Conservation (phyloP, 306 rosid species). For the Calophaca sinica region DNA sequence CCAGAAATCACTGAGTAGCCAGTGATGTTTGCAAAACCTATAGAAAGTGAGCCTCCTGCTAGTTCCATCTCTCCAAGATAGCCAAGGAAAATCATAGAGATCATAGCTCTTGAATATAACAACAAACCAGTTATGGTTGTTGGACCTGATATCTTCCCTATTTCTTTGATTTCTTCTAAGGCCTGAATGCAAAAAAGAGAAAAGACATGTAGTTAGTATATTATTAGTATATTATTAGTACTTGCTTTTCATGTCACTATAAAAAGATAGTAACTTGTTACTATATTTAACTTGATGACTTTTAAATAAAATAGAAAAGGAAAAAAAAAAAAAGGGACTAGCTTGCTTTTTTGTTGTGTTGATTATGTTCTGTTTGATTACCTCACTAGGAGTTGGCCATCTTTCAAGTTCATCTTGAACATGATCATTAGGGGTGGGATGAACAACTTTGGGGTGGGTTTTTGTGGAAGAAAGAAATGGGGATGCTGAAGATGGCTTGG, state of each 20-base stretch:
- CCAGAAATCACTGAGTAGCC: constrained; percentile 99
- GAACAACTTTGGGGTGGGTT: constrained; percentile 49
- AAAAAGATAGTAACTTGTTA: constrained; percentile 21
- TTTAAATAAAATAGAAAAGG: background rate
- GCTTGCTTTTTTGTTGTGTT: background rate
- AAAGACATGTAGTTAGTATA: constrained; percentile 1
- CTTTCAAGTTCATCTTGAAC: constrained; percentile 62
- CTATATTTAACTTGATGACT: constrained; percentile 15
- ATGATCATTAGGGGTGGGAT: constrained; percentile 38
- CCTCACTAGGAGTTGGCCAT: constrained; percentile 92
- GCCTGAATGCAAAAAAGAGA: constrained; percentile 58
- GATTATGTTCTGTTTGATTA: constrained; percentile 40
- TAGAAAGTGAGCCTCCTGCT: constrained; percentile 93
- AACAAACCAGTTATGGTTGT: constrained; percentile 80
- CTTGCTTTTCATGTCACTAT: constrained; percentile 34
- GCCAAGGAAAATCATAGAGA: constrained; percentile 96
- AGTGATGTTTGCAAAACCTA: constrained; percentile 98
- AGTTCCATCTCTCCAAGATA: constrained; percentile 93
- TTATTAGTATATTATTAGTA: background rate
- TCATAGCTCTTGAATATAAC: constrained; percentile 89
- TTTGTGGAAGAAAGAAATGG: constrained; percentile 63
- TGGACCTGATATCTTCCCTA: constrained; percentile 87
- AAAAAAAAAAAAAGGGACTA: background rate
- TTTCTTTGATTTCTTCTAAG: constrained; percentile 78
- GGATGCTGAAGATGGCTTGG: constrained; percentile 72